Evolutionary conservation across 108 stramenopile species (phyloP), one percentile per base, ranked within the genome.

Genomic region (Skeletonema marinoi): DNA sequence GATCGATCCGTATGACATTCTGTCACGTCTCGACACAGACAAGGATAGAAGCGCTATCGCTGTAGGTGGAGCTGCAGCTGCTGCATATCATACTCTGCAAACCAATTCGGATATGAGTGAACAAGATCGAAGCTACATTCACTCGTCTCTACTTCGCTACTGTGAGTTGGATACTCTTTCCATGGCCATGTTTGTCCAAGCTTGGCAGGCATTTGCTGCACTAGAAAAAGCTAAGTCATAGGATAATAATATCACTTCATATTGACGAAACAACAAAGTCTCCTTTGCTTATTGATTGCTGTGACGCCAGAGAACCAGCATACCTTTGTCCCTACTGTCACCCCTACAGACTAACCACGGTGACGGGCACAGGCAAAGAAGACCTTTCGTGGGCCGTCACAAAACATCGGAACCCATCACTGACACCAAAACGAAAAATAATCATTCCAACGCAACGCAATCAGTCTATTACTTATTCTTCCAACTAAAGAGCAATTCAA

Each of bases 171-270:
- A 87, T 60, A 87, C 86, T 32, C 80, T 87, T 44, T 81, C 86
- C 4, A 87, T 87, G 86, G 83, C 65, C 8, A 87, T 87, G 86
- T 78, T 87, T 39, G 62, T 87, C 44, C 86, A 87, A 67, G 86
- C 80, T 16, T 87, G 80, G 86, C 75, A 81, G 60, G 79, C 68
- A 12, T 77, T 87, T 69, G 42, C 78, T 66, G 42, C 32, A 60
- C 2, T n/a, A 67, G 29, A 29, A 38, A 19, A 29, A 8, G 9
- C 4, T 1, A 21, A 38, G 6, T 38, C 10, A 61, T 61, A 19
- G 16, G 2, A 29, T 12, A 33, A 32, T 63, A 36, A 64, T 33
- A 35, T 21, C 3, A n/a, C 44, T 46, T 46, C 44, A 46, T 31
- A 14, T 41, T 11, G 1, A 41, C 16, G 3, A 31, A 2, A 31